Conservation (phyloP, 2,329 filamentous ascomycete genomes). For the Phaeoacremonium minimum region DNA sequence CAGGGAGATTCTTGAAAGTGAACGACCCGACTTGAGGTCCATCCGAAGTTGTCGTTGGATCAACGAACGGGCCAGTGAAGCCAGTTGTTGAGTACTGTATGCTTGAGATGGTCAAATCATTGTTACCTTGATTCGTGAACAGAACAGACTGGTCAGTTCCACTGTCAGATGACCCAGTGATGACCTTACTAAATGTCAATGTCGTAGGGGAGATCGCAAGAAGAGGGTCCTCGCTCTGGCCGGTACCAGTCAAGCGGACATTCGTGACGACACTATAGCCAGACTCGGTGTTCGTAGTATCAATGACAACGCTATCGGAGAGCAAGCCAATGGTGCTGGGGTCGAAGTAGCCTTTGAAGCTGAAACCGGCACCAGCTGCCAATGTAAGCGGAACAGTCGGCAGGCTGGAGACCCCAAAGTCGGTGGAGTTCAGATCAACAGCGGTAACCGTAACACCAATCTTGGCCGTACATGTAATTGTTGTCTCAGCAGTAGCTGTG, state of each 20-base stretch:
- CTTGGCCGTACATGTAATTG: constrained; percentile 43
- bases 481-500: constrained; percentile 21
- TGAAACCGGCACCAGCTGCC: constrained; percentile 31
- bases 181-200: constrained; percentile 43
- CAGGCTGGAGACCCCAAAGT: constrained; percentile 28
- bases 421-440: constrained; percentile 27
- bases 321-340: constrained; percentile 42
- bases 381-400: constrained; percentile 26
- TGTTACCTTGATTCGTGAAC: constrained; percentile 45
- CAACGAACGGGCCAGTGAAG: constrained; percentile 38
- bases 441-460: constrained; percentile 35
- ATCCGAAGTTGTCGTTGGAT: constrained; percentile 25
- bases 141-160: constrained; percentile 37
- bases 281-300: constrained; percentile 38
- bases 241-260: constrained; percentile 43
- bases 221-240: constrained; percentile 38
- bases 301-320: constrained; percentile 40
- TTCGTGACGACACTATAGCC: constrained; percentile 43
- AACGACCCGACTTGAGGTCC: constrained; percentile 41
- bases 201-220: constrained; percentile 41
- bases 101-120: constrained; percentile 33
- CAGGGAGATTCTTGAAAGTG: constrained; percentile 40
- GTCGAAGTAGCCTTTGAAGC: constrained; percentile 36
- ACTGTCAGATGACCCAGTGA: constrained; percentile 33
- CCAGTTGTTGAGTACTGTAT: constrained; percentile 38